A percentile compares a stretch with the other conserved stretches of the same genome.
Evolutionary conservation across 306 rosid genomes (phyloP).

Genomic region (Sindora glabra): DNA sequence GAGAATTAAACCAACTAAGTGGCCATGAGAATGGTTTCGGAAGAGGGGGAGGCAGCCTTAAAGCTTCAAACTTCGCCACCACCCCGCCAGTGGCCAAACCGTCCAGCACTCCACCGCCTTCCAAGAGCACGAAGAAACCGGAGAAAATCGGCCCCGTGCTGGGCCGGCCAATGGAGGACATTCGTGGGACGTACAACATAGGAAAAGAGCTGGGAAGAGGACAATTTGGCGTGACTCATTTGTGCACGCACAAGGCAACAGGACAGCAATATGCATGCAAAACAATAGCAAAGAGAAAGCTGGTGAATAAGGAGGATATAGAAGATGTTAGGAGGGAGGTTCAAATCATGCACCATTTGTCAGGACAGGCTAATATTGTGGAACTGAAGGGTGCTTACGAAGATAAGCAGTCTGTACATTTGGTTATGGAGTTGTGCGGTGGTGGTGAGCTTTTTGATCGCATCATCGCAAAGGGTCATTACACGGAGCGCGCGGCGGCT

Average conservation of each 20-base stretch:
- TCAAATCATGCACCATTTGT: constrained; percentile 88
- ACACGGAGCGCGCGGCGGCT: constrained; percentile 91
- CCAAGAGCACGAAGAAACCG: constrained; percentile 30
- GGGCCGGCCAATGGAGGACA: constrained; percentile 88
- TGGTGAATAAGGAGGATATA: constrained; percentile 66
- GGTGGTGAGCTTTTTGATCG: constrained; percentile 95
- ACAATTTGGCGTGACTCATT: constrained; percentile 83
- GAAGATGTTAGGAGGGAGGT: constrained; percentile 95
- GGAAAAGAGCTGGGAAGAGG: constrained; percentile 95
- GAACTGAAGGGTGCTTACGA: constrained; percentile 86
- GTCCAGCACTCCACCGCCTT: constrained; percentile 19
- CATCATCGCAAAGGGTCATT: constrained; percentile 89
- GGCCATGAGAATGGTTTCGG: background rate
- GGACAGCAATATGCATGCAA: constrained; percentile 89
- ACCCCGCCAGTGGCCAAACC: constrained; percentile 21
- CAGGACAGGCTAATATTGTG: constrained; percentile 78
- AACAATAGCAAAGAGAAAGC: constrained; percentile 87
- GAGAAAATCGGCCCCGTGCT: constrained; percentile 53
- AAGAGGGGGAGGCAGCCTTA: background rate
- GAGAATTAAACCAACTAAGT: constrained; percentile 9
- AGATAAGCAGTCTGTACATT: constrained; percentile 81
- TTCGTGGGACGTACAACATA: constrained; percentile 37
- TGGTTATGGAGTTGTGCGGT: constrained; percentile 93
- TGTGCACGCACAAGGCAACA: constrained; percentile 60
- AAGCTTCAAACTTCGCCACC: background rate